phyloP scores from a whole-genome alignment of 148 eudicot genomes.

The Selenicereus undatus region DNA sequence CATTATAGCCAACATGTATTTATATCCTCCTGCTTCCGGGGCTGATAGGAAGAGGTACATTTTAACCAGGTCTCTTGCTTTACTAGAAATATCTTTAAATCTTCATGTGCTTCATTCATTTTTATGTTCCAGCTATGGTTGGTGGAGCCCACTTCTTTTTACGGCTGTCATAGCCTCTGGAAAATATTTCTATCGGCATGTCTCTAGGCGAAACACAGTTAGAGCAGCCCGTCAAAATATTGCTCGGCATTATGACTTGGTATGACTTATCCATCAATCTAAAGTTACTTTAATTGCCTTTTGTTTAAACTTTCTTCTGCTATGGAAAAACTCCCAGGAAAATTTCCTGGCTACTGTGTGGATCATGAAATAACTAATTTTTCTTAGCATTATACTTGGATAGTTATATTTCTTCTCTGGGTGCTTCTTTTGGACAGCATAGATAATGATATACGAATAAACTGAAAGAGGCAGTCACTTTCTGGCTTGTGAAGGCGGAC shows the following conservation, averaged over 20 bases:
- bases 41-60: slow-evolving; percentile 45
- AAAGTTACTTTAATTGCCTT: too few relatives aligned
- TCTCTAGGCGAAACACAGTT: slow-evolving; percentile 66
- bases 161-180: slow-evolving; percentile 83
- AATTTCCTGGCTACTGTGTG: too few relatives aligned
- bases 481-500: too few relatives aligned
- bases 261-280: slow-evolving; percentile 21
- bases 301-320: too few relatives aligned
- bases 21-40: slow-evolving; percentile 36
- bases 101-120: neutral
- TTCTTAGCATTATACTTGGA: too few relatives aligned
- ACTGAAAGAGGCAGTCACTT: too few relatives aligned
- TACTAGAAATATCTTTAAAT: neutral
- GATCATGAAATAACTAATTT: too few relatives aligned
- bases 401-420: too few relatives aligned
- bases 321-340: too few relatives aligned
- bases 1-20: slow-evolving; percentile 52
- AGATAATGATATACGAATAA: too few relatives aligned
- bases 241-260: slow-evolving; percentile 94
- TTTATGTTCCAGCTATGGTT: slow-evolving; percentile 26
- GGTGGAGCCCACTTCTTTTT: slow-evolving; percentile 92
- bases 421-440: too few relatives aligned
- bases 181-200: slow-evolving; percentile 72
- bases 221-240: slow-evolving; percentile 90
- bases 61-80: slow-evolving; percentile 1